Percentiles rank a stretch among this genome's conserved stretches.
phyloP scores from a whole-genome alignment of 306 rosid species.

The Crataegus laevigata region DNA sequence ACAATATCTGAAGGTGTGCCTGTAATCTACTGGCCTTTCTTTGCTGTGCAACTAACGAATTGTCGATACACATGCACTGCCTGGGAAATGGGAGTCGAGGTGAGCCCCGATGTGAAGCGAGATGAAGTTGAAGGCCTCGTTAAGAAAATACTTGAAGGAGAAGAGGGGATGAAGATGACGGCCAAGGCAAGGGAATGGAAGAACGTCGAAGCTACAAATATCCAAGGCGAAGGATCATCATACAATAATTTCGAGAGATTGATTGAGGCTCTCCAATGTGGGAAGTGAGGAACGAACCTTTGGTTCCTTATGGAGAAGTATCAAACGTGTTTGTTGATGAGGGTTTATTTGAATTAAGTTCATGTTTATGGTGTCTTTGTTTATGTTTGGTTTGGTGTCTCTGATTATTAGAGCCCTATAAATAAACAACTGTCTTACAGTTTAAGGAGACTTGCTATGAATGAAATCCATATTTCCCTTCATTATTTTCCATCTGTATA shows the following conservation, averaged over 20 bases:
- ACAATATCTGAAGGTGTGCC: constrained; percentile 32
- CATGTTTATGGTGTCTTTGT: neutral
- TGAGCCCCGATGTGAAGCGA: constrained; percentile 26
- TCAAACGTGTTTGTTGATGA: neutral
- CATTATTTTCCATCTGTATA: neutral
- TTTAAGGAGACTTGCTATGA: neutral
- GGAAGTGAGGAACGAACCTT: neutral
- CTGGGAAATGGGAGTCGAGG: constrained; percentile 37
- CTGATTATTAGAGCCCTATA: no score
- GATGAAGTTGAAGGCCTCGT: constrained; percentile 23
- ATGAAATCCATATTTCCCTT: neutral
- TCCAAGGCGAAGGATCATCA: constrained; percentile 24
- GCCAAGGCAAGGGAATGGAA: constrained; percentile 26
- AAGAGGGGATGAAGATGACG: constrained; percentile 16
- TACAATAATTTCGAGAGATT: constrained; percentile 28
- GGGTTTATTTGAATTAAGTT: neutral
- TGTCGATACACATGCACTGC: constrained; percentile 26
- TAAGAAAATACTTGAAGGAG: constrained; percentile 31
- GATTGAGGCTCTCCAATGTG: constrained; percentile 17
- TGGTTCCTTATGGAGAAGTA: neutral
- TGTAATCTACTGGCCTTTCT: constrained; percentile 46
- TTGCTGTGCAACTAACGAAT: constrained; percentile 38
- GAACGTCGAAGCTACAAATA: constrained; percentile 17
- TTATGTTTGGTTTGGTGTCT: neutral
- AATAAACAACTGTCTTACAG: neutral